Percentiles rank a stretch among this genome's conserved stretches.
These are phyloP conservation scores for Daedalea quercina DNA, from an alignment of 768 basidiomycete genomes.

Conservation along the genomic window DNA sequence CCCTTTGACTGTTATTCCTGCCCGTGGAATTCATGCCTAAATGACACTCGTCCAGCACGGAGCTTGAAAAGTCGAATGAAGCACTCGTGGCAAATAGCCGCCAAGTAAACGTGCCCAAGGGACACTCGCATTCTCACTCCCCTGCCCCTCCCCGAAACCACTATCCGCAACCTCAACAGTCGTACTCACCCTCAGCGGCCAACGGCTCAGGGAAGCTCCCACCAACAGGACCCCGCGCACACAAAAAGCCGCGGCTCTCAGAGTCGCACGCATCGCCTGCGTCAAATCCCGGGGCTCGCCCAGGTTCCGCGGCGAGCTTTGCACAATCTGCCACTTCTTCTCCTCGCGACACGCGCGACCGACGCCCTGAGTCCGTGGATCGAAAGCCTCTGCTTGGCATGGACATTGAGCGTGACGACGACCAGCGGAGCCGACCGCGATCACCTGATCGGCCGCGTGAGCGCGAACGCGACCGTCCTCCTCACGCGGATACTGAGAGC, in stretches of 20 bases:
- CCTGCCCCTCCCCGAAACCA: conserved; percentile 35
- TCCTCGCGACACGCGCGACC: conserved; percentile 17
- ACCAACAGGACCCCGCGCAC: conserved; percentile 74
- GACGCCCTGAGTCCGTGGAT: conserved; percentile 15
- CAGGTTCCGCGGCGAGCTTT: conserved; percentile 10
- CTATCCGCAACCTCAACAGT: conserved; percentile 29
- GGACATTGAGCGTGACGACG: conserved; percentile 57
- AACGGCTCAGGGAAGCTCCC: conserved; percentile 40
- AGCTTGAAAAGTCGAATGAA: conserved; percentile 73
- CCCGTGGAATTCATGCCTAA: conserved; percentile 8
- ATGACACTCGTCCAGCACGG: conserved; percentile 40
- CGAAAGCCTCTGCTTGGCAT: conserved; percentile 16
- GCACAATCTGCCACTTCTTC: conserved; percentile 13
- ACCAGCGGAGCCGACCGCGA: conserved; percentile 34
- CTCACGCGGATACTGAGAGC: conserved; percentile 23
- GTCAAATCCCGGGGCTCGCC: conserved; percentile 3
- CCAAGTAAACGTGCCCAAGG: conserved; percentile 32
- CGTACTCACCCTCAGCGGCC: conserved; percentile 1
- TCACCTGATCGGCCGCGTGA: conserved; percentile 28
- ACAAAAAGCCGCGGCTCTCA: conserved; percentile 74
- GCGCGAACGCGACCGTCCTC: conserved; percentile 24
- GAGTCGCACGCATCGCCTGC: conserved; percentile 29
- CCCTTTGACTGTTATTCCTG: conserved; percentile 1
- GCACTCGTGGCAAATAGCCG: conserved; percentile 43
- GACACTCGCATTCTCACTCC: conserved; percentile 32